A percentile compares a stretch with the other conserved stretches of the same genome.
Evolutionary conservation across 768 basidiomycete species (phyloP).

Genomic region (Pleurotus sapidus): DNA sequence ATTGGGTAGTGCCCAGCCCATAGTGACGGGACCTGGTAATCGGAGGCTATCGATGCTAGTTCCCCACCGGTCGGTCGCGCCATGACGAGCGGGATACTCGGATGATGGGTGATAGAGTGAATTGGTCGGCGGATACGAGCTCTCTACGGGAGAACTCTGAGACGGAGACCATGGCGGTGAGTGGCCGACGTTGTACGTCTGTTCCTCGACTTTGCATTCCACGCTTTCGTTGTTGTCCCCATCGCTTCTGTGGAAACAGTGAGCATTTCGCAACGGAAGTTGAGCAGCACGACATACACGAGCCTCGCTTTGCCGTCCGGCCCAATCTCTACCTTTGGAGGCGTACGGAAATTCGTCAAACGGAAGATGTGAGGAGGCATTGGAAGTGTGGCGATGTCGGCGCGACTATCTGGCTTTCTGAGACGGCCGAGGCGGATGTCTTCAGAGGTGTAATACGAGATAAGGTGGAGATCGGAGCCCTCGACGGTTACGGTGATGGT

Average conservation of each 20-base stretch:
- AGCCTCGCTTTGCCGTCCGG: slow-evolving; percentile 66
- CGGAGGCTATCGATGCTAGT: neutral
- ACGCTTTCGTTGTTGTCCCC: slow-evolving; percentile 42
- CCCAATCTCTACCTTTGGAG: slow-evolving; percentile 74
- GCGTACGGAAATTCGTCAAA: slow-evolving; percentile 78
- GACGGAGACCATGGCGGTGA: slow-evolving; percentile 33
- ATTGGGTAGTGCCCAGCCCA: slow-evolving; percentile 5
- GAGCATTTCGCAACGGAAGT: slow-evolving; percentile 7
- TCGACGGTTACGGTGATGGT: slow-evolving; percentile 85
- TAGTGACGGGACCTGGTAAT: slow-evolving; percentile 12
- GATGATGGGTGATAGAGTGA: slow-evolving; percentile 6
- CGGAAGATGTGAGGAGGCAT: slow-evolving; percentile 80
- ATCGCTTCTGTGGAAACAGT: slow-evolving; percentile 30
- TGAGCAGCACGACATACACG: slow-evolving; percentile 41
- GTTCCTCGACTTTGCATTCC: slow-evolving; percentile 49
- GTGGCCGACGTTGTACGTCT: slow-evolving; percentile 36
- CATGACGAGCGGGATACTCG: slow-evolving; percentile 2
- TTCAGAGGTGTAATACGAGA: slow-evolving; percentile 81
- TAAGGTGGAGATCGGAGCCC: slow-evolving; percentile 76
- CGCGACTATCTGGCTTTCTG: slow-evolving; percentile 62
- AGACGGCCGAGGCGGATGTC: slow-evolving; percentile 72
- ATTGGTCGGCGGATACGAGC: neutral
- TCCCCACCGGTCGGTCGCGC: neutral
- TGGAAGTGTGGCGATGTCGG: slow-evolving; percentile 68
- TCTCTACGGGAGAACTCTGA: neutral